These are phyloP conservation scores for Diplosphaera chodatii DNA, from an alignment of 139 green algal species.

Conservation along the genomic window DNA sequence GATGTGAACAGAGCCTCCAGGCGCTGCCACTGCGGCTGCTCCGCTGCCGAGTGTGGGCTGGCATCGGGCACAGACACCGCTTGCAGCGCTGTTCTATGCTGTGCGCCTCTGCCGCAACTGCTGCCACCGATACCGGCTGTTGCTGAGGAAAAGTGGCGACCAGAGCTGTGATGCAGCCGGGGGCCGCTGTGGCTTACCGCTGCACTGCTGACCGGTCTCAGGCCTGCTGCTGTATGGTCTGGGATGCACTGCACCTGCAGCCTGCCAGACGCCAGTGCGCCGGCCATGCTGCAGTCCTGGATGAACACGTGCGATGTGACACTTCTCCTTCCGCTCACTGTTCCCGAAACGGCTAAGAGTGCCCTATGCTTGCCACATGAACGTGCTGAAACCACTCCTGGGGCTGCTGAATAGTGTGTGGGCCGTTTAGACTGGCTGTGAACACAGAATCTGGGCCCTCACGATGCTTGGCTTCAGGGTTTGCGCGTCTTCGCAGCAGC, in stretches of 20 bases:
- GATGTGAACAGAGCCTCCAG: neutral
- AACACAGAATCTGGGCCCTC: no score
- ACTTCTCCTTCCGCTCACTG: no score
- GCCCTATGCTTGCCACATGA: no score
- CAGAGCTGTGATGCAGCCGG: neutral
- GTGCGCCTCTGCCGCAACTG: no score
- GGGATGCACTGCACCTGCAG: neutral
- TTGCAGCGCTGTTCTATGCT: neutral
- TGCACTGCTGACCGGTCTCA: neutral
- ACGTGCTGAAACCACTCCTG: no score
- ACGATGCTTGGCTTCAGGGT: no score
- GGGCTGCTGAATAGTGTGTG: no score
- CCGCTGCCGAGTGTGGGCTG: neutral
- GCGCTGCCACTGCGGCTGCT: conserved; percentile 5
- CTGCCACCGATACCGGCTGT: neutral
- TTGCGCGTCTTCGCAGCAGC: no score
- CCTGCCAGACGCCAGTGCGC: neutral
- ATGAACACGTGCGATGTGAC: no score
- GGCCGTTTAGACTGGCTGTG: no score
- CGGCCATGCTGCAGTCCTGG: neutral
- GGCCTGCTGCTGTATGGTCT: neutral
- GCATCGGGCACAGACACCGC: neutral
- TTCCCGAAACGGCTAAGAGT: no score
- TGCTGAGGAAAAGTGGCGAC: neutral
- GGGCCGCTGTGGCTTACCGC: neutral